A percentile compares a stretch with the other conserved stretches of the same genome.
Conservation (phyloP, 2,329 filamentous ascomycete species). For the Colletotrichum simmondsii region DNA sequence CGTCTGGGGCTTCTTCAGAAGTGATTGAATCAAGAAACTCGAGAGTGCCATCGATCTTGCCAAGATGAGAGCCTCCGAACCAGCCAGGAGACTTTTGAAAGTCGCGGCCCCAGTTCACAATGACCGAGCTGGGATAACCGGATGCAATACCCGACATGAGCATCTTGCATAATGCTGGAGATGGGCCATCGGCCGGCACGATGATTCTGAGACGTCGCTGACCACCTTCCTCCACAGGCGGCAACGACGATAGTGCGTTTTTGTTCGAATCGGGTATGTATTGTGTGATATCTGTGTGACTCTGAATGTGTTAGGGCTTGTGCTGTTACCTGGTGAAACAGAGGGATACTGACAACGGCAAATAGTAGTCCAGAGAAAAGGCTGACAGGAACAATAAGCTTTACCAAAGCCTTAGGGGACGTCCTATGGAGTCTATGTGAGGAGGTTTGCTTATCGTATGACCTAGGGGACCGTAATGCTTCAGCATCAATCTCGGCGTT, state of each 20-base stretch:
- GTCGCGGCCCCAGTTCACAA: conserved; percentile 42
- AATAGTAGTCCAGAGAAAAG: conserved; percentile 12
- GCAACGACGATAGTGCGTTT: neutral
- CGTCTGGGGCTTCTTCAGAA: conserved; percentile 14
- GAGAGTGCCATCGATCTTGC: conserved; percentile 41
- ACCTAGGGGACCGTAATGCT: neutral
- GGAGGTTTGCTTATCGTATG: neutral
- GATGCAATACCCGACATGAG: conserved; percentile 42
- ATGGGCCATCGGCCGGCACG: conserved; percentile 40
- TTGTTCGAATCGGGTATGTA: neutral
- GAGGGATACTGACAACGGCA: neutral
- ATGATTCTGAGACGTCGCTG: conserved; percentile 39
- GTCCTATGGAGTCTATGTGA: neutral
- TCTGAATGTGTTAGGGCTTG: neutral
- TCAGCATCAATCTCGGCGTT: neutral
- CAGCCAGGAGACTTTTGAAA: conserved; percentile 30
- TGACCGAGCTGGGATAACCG: conserved; percentile 42
- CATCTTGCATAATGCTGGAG: conserved; percentile 44
- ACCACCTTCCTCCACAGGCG: neutral
- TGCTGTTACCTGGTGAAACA: neutral
- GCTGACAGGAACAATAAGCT: neutral
- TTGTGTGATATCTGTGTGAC: neutral
- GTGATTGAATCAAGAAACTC: conserved; percentile 39
- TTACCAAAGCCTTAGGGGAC: conserved; percentile 1
- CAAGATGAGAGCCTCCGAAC: conserved; percentile 41